Percentiles rank a stretch among this genome's conserved stretches.
phyloP scores from a whole-genome alignment of 2,329 filamentous ascomycete species.

The Fusarium sp. region DNA sequence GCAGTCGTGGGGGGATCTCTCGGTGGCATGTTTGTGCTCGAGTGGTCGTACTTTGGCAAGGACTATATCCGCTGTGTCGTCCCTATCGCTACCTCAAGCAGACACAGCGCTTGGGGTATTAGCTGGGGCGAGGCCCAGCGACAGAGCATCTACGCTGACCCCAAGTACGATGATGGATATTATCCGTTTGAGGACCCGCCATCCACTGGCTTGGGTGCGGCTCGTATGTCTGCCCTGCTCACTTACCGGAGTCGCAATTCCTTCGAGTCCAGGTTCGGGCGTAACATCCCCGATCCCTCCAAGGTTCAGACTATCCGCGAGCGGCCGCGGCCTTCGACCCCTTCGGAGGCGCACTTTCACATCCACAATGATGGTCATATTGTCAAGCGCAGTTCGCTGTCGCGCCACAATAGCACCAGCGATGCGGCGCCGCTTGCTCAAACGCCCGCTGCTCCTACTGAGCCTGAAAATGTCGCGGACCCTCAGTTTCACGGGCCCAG shows the following conservation, averaged over 20 bases:
- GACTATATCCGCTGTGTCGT: constrained; percentile 87
- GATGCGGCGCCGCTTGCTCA: constrained; percentile 49
- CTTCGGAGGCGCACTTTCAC: constrained; percentile 81
- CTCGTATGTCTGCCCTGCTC: constrained; percentile 95
- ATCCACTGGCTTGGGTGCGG: constrained; percentile 88
- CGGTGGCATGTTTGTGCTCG: constrained; percentile 91
- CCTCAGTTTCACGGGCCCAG: constrained; percentile 81
- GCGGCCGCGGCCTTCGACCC: constrained; percentile 70
- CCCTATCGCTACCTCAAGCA: constrained; percentile 87
- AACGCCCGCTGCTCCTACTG: constrained; percentile 42
- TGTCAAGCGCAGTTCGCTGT: constrained; percentile 68
- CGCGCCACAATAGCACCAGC: constrained; percentile 62
- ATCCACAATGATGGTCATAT: constrained; percentile 89
- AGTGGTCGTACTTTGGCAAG: constrained; percentile 92
- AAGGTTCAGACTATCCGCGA: constrained; percentile 88
- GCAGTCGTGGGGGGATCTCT: constrained; percentile 88
- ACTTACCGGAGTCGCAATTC: constrained; percentile 98
- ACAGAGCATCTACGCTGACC: constrained; percentile 97
- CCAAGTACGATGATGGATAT: constrained; percentile 98
- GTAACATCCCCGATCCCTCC: constrained; percentile 90
- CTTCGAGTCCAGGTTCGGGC: constrained; percentile 94
- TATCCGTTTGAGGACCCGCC: constrained; percentile 92
- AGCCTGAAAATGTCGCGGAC: constrained; percentile 56
- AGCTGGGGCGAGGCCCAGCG: constrained; percentile 92
- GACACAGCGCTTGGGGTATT: constrained; percentile 91